Evolutionary conservation across 2,329 filamentous ascomycete genomes (phyloP), one percentile per base, ranked within the genome.

Genomic region (Xylaria multiplex): DNA sequence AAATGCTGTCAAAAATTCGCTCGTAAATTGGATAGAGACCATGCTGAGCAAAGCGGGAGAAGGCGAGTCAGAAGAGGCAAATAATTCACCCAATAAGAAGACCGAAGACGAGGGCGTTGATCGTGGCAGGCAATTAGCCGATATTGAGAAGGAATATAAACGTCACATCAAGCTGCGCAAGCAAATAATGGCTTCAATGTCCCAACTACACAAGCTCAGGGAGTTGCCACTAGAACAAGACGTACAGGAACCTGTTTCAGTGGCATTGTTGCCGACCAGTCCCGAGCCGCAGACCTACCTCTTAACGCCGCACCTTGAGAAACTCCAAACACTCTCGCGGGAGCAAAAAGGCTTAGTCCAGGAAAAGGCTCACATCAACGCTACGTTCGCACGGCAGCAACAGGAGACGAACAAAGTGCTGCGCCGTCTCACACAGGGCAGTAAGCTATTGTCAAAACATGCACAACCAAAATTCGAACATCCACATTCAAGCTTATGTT

Each of bases 1-100:
- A 9, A 83, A 82, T 48, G 79, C 79, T 7, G 86, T 88, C 11
- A 82, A 89, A 16, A 84, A 85, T 58, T 85, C 87, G 67, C 81
- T 91, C 57, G 90, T 91, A 65, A 81, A 78, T 63, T 91, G 88
- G 88, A 89, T 91, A 63, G 88, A 91, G 75, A 79, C 78, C 5
- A 89, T 90, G 74, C 77, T 91, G 24, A 79, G 82, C 58, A 86
- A 85, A 61, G 86, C 86, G 1, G 81, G 82, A 4, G 78, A 78
- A 52, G 66, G 55, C 3, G 73, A 74, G 13, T 68, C 70, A n/a
- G 66, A 50, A 54, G 65, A 65, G 22, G 65, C 53, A 42, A 32
- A 32, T 5, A 43, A 66, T 22, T 76, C 64, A 45, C 70, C 65
- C 59, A 65, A 40, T 63, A 73, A 71, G 27, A 52, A 69, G 19